Evolutionary conservation across 2,329 filamentous ascomycete genomes (phyloP), one percentile per base, ranked within the genome.

Genomic region (Monilinia fructicola): DNA sequence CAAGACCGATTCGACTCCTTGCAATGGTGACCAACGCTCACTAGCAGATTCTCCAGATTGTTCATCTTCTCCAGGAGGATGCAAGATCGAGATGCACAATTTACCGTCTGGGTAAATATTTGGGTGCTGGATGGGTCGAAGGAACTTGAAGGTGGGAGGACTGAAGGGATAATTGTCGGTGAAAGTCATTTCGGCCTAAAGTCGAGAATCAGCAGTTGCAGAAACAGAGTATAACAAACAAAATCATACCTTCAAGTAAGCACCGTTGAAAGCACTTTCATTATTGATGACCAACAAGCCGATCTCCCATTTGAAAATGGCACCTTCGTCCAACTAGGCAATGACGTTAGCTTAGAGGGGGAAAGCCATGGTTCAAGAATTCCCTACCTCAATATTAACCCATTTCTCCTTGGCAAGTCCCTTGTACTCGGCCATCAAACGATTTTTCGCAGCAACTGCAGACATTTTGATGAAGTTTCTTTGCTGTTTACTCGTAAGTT

Each of bases 51-150:
- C 94, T 69, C 95, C 95, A 0, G 93, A 97, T 83, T 93, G 94
- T 72, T 90, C 87, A 76, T 98, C 94, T 69, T 97, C 92, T 71
- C 95, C 95, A 0, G 95, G 93, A 23, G 87, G 85, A 78, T 99
- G 94, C 14, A 99, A 87, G 74, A 99, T 99, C 55, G 93, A 97
- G 77, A 99, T 98, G 82, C 95, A 98, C 54, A 98, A 85, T 72
- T 89, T 89, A 73, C 94, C 94, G 77, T 97, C 91, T 7, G 87
- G 80, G 80, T 98, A 98, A 75, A 99, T 89, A 78, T 99, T 99
- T 3, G 94, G 94, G 78, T 99, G 94, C 80, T 87, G 92, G 69
- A 98, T 89, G 21, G 90, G 87, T 44, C 84, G 85, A 28, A 87
- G 77, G 80, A 99, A 98, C 70, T 89, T 89, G 82, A 99, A 98